Conservation (phyloP, 192 early-diverging fungal species). For the Mortierella claussenii region DNA sequence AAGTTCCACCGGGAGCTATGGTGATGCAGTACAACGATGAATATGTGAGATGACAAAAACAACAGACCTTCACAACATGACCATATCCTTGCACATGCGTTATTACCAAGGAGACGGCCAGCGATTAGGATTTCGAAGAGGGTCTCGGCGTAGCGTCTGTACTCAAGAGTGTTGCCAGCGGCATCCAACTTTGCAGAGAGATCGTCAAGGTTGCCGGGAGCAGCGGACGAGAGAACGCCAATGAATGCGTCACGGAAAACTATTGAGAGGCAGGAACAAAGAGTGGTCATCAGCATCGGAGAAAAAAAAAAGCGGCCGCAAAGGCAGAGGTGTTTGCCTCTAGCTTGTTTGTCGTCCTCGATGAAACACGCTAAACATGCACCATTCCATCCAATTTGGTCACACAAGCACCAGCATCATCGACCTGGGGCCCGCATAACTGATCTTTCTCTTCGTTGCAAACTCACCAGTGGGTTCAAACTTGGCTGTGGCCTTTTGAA, state of each 20-base stretch:
- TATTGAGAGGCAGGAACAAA: slow-evolving; percentile 7
- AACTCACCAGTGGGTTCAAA: slow-evolving; percentile 69
- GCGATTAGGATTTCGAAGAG: slow-evolving; percentile 95
- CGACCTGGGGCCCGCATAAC: neutral
- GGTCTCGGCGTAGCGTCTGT: slow-evolving; percentile 94
- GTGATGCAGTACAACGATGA: too few relatives aligned
- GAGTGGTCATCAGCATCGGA: too few relatives aligned
- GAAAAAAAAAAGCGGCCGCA: too few relatives aligned
- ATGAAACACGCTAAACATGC: too few relatives aligned
- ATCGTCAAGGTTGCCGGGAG: slow-evolving; percentile 75
- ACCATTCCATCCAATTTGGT: neutral
- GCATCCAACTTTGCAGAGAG: slow-evolving; percentile 81
- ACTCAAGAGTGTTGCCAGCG: slow-evolving; percentile 89
- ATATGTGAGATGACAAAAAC: too few relatives aligned
- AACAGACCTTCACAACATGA: too few relatives aligned
- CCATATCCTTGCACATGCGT: too few relatives aligned
- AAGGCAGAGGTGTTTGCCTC: too few relatives aligned
- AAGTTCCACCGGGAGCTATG: slow-evolving; percentile 79
- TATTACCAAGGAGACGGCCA: slow-evolving; percentile 88
- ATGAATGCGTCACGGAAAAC: slow-evolving; percentile 72
- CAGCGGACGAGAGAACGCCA: slow-evolving; percentile 55
- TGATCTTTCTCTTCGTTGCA: neutral
- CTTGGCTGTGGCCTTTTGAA: slow-evolving; percentile 74
- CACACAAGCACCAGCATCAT: neutral
- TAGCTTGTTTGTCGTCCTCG: too few relatives aligned